Evolutionary conservation across 768 basidiomycete genomes (phyloP).

Genomic region (Suillus paluster): DNA sequence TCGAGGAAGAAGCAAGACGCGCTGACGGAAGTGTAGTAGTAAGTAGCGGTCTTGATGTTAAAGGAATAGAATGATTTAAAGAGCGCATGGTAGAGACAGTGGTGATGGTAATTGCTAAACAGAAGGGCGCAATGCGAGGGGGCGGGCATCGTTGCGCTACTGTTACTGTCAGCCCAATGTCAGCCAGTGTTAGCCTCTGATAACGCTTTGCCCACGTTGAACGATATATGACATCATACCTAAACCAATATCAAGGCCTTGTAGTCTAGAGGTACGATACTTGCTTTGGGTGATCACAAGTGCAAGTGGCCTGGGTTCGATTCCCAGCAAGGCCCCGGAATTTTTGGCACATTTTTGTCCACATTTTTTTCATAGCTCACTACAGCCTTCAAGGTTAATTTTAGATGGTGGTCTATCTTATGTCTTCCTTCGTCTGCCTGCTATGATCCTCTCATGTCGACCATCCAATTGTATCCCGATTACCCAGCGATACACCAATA

Average conservation of each 20-base stretch:
- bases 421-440: too few relatives aligned
- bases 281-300: conserved; percentile 35
- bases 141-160: not conserved
- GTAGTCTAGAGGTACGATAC: conserved; percentile 42
- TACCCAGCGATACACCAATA: too few relatives aligned
- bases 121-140: not conserved
- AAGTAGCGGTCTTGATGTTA: not conserved
- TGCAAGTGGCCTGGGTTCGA: conserved; percentile 47
- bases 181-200: too few relatives aligned
- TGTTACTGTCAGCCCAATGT: not conserved
- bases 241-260: conserved; percentile 23
- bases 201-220: too few relatives aligned
- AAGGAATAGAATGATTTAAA: not conserved
- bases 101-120: not conserved
- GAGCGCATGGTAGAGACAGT: not conserved
- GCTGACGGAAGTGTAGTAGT: not conserved
- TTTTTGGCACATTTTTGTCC: not conserved
- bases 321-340: conserved; percentile 42
- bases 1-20: not conserved
- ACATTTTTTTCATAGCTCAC: too few relatives aligned
- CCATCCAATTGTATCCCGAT: too few relatives aligned
- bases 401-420: too few relatives aligned
- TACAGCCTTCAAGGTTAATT: too few relatives aligned
- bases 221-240: not conserved
- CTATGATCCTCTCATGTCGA: too few relatives aligned